Conservation (phyloP, 1,284 basidiomycete genomes). For the Abortiporus biennis region DNA sequence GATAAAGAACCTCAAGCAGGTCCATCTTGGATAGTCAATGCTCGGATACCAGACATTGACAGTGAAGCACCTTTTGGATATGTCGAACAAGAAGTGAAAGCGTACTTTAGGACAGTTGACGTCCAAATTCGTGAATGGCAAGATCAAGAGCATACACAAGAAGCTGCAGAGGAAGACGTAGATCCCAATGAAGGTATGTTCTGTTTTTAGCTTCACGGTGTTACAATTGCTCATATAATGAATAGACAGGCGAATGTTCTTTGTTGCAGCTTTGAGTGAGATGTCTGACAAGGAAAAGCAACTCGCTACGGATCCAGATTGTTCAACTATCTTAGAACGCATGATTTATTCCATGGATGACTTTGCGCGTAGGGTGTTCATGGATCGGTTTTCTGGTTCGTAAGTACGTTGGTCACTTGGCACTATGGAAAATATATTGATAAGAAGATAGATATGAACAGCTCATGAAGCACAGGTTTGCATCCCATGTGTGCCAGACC, state of each 20-base stretch:
- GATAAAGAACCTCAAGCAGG: conserved; percentile 21
- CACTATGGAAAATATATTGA: conserved; percentile 1
- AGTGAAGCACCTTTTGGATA: conserved; percentile 82
- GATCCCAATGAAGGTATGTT: conserved; percentile 74
- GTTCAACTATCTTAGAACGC: conserved; percentile 82
- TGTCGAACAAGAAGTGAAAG: conserved; percentile 83
- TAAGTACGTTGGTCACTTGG: conserved; percentile 38
- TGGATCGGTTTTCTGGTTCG: conserved; percentile 82
- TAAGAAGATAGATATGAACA: conserved; percentile 47
- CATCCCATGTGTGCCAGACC: conserved; percentile 91
- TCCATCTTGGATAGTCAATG: conserved; percentile 64
- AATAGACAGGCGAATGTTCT: conserved; percentile 78
- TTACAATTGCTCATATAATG: not conserved
- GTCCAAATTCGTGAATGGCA: conserved; percentile 85
- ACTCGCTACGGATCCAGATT: conserved; percentile 88
- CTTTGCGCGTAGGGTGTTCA: conserved; percentile 82
- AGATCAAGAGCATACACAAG: conserved; percentile 29
- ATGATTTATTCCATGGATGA: conserved; percentile 92
- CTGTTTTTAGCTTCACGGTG: not conserved
- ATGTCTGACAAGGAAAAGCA: conserved; percentile 84
- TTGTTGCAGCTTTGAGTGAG: conserved; percentile 79
- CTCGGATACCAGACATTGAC: conserved; percentile 30
- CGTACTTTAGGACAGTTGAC: conserved; percentile 86
- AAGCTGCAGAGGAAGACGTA: conserved; percentile 34
- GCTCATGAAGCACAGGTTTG: conserved; percentile 78